These are phyloP conservation scores for Magnaporthiopsis rhizophila DNA, from an alignment of 2,329 filamentous ascomycete genomes.

Conservation along the genomic window DNA sequence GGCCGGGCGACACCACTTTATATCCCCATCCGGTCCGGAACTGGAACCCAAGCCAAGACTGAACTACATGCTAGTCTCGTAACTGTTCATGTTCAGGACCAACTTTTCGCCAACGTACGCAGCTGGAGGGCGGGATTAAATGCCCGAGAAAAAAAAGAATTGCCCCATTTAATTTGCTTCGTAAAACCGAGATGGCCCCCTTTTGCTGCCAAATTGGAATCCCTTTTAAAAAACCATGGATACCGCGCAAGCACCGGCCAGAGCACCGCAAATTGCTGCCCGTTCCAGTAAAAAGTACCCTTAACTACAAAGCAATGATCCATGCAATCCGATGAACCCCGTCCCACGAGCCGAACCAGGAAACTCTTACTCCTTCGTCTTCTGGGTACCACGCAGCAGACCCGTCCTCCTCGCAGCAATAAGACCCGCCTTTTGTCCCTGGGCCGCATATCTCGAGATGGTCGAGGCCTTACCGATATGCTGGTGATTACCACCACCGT, in stretches of 20 bases:
- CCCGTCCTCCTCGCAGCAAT: constrained; percentile 99
- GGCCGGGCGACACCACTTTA: no score
- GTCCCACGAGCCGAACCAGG: constrained; percentile 51
- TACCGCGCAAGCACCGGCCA: constrained; percentile 6
- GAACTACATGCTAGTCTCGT: no score
- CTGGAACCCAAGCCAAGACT: no score
- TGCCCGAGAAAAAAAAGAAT: neutral
- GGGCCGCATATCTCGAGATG: constrained; percentile 94
- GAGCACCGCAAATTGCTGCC: constrained; percentile 37
- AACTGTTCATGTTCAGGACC: no score
- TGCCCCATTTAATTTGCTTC: neutral
- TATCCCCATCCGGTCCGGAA: no score
- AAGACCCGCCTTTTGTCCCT: constrained; percentile 99
- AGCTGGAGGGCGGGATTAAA: neutral
- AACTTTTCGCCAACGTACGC: no score
- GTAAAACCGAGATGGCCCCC: neutral
- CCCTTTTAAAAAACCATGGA: constrained; percentile 6
- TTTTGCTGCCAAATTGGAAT: constrained; percentile 7
- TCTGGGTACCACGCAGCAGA: constrained; percentile 99
- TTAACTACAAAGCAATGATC: constrained; percentile 37
- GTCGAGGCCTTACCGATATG: constrained; percentile 99
- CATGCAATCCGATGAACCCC: constrained; percentile 60
- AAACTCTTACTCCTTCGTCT: constrained; percentile 88
- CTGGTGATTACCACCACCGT: constrained; percentile 99
- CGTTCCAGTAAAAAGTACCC: constrained; percentile 19